Evolutionary conservation across 192 early-diverging fungal genomes (phyloP).

Genomic region (Rhizoclosmatium globosum): DNA sequence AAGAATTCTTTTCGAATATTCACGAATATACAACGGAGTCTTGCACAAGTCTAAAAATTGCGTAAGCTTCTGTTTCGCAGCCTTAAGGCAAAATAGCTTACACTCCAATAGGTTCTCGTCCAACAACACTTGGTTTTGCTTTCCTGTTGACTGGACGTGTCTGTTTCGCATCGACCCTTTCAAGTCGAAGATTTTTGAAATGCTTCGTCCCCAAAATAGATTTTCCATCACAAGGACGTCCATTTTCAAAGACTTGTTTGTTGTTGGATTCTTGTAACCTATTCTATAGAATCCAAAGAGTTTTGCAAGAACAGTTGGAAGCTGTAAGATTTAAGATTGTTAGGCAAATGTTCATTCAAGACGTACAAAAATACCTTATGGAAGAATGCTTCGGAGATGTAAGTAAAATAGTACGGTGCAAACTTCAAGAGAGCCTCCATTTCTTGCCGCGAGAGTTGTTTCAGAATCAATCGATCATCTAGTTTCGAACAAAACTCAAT

Average conservation of each 20-base stretch:
- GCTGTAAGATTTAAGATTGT: constrained; percentile 50
- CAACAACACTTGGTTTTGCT: constrained; percentile 84
- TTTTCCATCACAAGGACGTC: constrained; percentile 65
- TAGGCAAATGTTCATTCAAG: constrained; percentile 81
- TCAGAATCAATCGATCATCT: constrained; percentile 64
- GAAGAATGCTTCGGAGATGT: constrained; percentile 76
- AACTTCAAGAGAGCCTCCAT: constrained; percentile 59
- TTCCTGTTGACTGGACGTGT: constrained; percentile 86
- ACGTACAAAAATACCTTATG: constrained; percentile 58
- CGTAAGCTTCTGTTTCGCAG: neutral
- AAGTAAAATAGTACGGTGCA: constrained; percentile 60
- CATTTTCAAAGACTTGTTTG: constrained; percentile 43
- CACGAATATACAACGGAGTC: constrained; percentile 89
- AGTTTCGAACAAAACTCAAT: neutral
- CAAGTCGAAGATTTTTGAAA: constrained; percentile 90
- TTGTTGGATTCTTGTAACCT: constrained; percentile 49
- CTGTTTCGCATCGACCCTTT: constrained; percentile 94
- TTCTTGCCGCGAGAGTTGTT: constrained; percentile 63
- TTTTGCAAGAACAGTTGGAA: constrained; percentile 54
- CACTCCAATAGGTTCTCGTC: constrained; percentile 94
- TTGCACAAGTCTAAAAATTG: constrained; percentile 73
- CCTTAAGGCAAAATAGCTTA: constrained; percentile 40
- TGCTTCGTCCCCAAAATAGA: constrained; percentile 72
- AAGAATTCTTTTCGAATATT: constrained; percentile 87
- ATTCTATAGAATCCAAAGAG: constrained; percentile 62